phyloP scores from a whole-genome alignment of 2,329 filamentous ascomycete species.

The Alternaria consortialis region DNA sequence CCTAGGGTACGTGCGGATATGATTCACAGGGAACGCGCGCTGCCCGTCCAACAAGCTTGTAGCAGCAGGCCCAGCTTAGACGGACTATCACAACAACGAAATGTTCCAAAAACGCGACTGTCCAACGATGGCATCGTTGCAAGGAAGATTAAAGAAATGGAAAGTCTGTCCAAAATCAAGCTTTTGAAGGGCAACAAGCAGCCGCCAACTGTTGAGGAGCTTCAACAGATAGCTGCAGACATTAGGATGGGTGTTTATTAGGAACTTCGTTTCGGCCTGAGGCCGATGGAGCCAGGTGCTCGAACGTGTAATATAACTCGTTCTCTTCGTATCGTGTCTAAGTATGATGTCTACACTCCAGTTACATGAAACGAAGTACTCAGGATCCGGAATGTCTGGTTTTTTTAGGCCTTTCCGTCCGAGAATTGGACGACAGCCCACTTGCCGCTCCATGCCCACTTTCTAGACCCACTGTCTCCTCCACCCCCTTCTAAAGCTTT shows the following conservation, averaged over 20 bases:
- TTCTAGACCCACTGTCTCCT: conserved; percentile 73
- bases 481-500: conserved; percentile 73
- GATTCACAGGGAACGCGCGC: not conserved
- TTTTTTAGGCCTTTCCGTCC: conserved; percentile 64
- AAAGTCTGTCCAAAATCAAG: conserved; percentile 3
- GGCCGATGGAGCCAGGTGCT: not conserved
- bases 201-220: conserved; percentile 33
- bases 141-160: conserved; percentile 11
- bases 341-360: not conserved
- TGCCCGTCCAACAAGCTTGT: not conserved
- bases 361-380: not conserved
- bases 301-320: not conserved
- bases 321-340: not conserved
- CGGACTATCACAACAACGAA: not conserved
- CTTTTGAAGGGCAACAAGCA: conserved; percentile 7
- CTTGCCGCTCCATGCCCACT: conserved; percentile 96
- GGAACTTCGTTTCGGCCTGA: not conserved
- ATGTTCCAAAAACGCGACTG: not conserved
- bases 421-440: conserved; percentile 94
- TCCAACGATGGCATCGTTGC: not conserved
- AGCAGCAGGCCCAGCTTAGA: not conserved
- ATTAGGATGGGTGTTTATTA: conserved; percentile 32
- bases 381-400: not conserved
- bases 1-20: not conserved
- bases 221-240: conserved; percentile 34